Evolutionary conservation across 257 asterid genomes (phyloP).

Genomic region (Ligustrum vulgare): DNA sequence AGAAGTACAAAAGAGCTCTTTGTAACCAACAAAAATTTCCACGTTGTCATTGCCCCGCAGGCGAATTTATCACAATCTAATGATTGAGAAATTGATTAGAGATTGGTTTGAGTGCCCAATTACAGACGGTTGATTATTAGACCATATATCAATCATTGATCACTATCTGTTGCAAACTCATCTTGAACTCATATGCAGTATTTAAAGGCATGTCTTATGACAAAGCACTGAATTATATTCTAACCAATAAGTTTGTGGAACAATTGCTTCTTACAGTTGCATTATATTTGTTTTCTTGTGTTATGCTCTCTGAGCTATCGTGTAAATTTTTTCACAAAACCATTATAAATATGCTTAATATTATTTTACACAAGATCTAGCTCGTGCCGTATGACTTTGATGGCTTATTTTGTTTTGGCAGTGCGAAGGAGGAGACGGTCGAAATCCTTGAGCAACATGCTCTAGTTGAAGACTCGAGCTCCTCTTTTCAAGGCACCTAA

Average conservation of each 20-base stretch:
- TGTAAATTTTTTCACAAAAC: background rate
- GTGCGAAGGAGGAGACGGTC: conserved; percentile 70
- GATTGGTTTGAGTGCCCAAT: background rate
- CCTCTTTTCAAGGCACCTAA: conserved; percentile 19
- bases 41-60: too few relatives aligned
- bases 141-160: background rate
- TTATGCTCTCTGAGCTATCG: background rate
- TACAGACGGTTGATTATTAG: background rate
- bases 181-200: background rate
- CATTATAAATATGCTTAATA: background rate
- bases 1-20: background rate
- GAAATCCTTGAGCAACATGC: conserved; percentile 54
- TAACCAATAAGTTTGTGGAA: background rate
- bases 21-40: too few relatives aligned
- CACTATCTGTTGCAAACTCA: background rate
- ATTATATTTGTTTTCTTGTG: background rate
- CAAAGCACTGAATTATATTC: background rate
- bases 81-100: background rate
- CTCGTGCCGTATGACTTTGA: background rate
- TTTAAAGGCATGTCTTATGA: background rate
- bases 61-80: background rate
- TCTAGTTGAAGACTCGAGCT: conserved; percentile 42
- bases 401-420: conserved; percentile 26
- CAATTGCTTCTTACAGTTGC: background rate
- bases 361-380: background rate